Percentiles rank a stretch among this genome's conserved stretches.
These are phyloP conservation scores for Backusella australiensis DNA, from an alignment of 192 early-diverging fungal genomes.

Conservation along the genomic window DNA sequence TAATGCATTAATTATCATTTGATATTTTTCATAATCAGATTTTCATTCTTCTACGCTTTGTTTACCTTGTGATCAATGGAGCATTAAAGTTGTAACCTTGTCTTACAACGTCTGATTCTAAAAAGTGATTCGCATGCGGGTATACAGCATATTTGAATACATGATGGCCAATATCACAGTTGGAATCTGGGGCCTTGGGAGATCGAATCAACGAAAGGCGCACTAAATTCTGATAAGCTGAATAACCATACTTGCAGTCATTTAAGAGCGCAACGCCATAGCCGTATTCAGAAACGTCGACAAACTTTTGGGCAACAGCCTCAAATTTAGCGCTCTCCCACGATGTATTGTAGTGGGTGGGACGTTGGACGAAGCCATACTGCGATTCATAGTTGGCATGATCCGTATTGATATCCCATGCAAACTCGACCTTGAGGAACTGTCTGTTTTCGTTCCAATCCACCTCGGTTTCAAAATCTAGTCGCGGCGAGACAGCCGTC, in stretches of 20 bases:
- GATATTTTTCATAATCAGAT: too few species aligned
- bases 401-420: constrained; percentile 77
- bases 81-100: constrained; percentile 92
- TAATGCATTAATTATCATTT: too few species aligned
- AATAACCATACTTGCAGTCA: constrained; percentile 96
- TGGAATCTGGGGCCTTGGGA: constrained; percentile 70
- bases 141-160: constrained; percentile 87
- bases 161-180: constrained; percentile 68
- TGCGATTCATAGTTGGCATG: constrained; percentile 90
- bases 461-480: constrained; percentile 89
- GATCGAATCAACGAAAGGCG: constrained; percentile 83
- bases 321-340: constrained; percentile 95
- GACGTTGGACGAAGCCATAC: constrained; percentile 86
- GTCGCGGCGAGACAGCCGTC: constrained; percentile 60
- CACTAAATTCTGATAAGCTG: constrained; percentile 79
- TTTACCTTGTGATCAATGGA: constrained; percentile 48
- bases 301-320: constrained; percentile 97
- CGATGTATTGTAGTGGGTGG: constrained; percentile 93
- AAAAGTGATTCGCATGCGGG: constrained; percentile 83
- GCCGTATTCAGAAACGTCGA: constrained; percentile 92
- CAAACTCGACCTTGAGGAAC: constrained; percentile 92
- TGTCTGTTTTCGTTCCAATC: constrained; percentile 92
- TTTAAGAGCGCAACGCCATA: constrained; percentile 94
- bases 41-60: background rate
- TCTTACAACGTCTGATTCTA: constrained; percentile 80